Base-by-base conservation (phyloP, 371 early-diverging fungal genomes). In the Apophysomyces sp. region DNA sequence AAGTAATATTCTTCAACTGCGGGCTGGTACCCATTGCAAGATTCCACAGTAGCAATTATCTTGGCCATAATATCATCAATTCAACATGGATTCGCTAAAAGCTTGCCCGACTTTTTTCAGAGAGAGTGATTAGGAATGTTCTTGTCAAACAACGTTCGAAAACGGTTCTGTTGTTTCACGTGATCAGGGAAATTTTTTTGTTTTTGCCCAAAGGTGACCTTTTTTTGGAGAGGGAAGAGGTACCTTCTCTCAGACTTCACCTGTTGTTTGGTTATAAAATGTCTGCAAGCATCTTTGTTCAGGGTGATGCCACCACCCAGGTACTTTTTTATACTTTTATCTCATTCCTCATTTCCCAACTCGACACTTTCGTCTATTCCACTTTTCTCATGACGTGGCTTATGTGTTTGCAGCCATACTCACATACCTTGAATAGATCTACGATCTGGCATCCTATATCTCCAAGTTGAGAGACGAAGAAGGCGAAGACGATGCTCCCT, bases 391-490 rank as follows among this genome's bases (percentile, higher is more conserved):
- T 11, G 37, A 15, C 52, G 56, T 18, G 57, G 56, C 40, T 60
- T 60, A 28, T 31, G 34, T n/a, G 18, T n/a, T 30, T 29, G 39
- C 26, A 12, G 24, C n/a, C 18, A 4, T 27, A 49, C 44, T 49
- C 52, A 34, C 34, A 16, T 31, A 27, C 36, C 8, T 36, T 16
- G 51, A 1, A 27, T 77, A 86, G 86, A 80, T 80, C 70, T 68
- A 65, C 57, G 86, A 86, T 66, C 69, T 84, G 61, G 80, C 85
- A 59, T 70, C 73, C 52, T 84, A 84, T 58, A 84, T 86, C 67
- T 77, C 85, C 69, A 73, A 76, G 52, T 76, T 86, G 62, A 78
- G 78, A 63, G 77, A 73, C 55, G 86, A 86, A 63, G 74, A 79
- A 61, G 72, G 70, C 26, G 79, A 79, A 31, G 68, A 73, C 24